phyloP scores from a whole-genome alignment of 2,329 filamentous ascomycete genomes.

The Coniochaeta sp. region DNA sequence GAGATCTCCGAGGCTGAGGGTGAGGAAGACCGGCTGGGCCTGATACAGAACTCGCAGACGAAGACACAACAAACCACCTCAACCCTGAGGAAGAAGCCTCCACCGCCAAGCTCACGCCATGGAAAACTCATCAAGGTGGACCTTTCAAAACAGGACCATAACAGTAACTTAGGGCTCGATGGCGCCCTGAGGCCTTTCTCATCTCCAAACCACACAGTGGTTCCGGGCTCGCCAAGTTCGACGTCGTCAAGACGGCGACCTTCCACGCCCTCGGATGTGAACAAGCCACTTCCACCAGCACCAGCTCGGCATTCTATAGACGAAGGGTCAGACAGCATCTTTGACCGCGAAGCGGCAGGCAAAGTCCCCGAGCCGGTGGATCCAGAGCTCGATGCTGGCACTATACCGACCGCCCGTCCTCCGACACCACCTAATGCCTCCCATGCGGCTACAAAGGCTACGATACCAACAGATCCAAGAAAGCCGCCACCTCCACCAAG shows the following conservation, averaged over 20 bases:
- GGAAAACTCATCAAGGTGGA: constrained; percentile 62
- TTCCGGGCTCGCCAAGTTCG: neutral
- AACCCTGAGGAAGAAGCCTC: constrained; percentile 49
- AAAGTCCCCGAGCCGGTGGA: constrained; percentile 38
- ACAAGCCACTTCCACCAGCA: constrained; percentile 55
- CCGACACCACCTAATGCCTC: constrained; percentile 31
- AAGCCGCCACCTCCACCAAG: constrained; percentile 43
- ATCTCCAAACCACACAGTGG: constrained; percentile 3
- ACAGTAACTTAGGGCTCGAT: constrained; percentile 18
- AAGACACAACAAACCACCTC: constrained; percentile 11
- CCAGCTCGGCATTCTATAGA: constrained; percentile 38
- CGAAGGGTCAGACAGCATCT: constrained; percentile 41
- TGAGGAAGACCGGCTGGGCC: constrained; percentile 32
- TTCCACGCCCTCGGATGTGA: constrained; percentile 40
- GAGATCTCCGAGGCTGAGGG: constrained; percentile 47
- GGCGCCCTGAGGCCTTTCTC: constrained; percentile 15
- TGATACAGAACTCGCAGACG: constrained; percentile 14
- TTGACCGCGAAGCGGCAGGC: constrained; percentile 46
- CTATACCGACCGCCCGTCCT: constrained; percentile 23
- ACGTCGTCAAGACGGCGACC: constrained; percentile 22
- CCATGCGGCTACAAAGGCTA: constrained; percentile 22
- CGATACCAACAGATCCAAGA: constrained; percentile 19
- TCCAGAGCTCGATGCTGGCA: constrained; percentile 16
- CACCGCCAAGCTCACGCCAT: constrained; percentile 70
- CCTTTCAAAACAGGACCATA: constrained; percentile 24